Base-by-base conservation (phyloP, 129 eudicot genomes). In the Helianthus tuberosus region DNA sequence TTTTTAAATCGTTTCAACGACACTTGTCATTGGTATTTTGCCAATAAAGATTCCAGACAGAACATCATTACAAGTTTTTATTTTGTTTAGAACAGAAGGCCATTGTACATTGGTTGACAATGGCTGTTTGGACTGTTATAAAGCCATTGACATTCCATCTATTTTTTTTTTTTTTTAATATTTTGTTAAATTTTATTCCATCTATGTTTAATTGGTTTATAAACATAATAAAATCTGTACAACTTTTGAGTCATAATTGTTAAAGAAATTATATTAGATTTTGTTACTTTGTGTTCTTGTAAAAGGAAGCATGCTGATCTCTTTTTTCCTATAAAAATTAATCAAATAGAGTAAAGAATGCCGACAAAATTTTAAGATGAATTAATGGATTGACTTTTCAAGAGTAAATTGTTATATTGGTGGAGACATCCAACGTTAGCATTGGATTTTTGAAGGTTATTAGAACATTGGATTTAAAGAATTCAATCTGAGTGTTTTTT, bases 141-240 rank as follows among this genome's bases (percentile, higher is more conserved):
- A 77, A 49, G 81, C 55, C 81, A 48, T 77, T 77, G 81, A 77
- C 81, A 77, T 77, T 77, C 76, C 64, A 59, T 35, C 44, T 49
- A 69, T 49, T n/a, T n/a, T n/a, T n/a, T n/a, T n/a, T n/a, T n/a
- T n/a, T n/a, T n/a, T n/a, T n/a, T n/a, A n/a, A n/a, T n/a, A n/a
- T n/a, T n/a, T n/a, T n/a, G n/a, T n/a, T n/a, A n/a, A n/a, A n/a
- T n/a, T n/a, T n/a, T n/a, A 77, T 77, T 77, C 76, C 64, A 59
- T 35, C 44, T 49, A 69, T 49, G 5, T 62, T 14, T 32, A 9
- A 77, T 59, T 60, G 48, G 63, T 52, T 17, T 16, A 13, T 44
- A 12, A 27, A 54, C 13, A 15, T 64, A n/a, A 64, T 64, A 52
- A 27, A 38, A 8, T 36, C 8, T 11, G 11, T 62, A 62, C 6